Conservation (phyloP, 169 alveolate species). For the Plasmodium sp. region DNA sequence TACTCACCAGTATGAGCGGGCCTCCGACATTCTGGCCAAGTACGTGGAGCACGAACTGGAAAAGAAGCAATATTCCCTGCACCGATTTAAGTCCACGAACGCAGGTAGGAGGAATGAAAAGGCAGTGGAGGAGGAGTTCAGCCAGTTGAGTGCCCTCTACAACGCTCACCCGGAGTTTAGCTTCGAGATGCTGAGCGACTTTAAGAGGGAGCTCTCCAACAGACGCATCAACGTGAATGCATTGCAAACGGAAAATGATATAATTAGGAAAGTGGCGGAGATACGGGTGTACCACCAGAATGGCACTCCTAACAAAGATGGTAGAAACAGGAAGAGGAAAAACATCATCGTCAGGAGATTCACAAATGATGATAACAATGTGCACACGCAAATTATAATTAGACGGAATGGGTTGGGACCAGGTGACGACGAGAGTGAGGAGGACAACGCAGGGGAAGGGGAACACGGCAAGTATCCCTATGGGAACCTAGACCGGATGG, state of each 20-base stretch:
- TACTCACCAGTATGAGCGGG: constrained; percentile 8
- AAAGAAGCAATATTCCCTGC: constrained; percentile 58
- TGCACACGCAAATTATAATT: constrained; percentile 71
- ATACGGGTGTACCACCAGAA: constrained; percentile 24
- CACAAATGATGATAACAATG: constrained; percentile 53
- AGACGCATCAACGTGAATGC: constrained; percentile 1
- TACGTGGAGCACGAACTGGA: constrained; percentile 42
- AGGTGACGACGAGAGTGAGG: not conserved
- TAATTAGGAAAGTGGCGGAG: constrained; percentile 42
- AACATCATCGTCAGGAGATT: constrained; percentile 49
- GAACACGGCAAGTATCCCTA: not conserved
- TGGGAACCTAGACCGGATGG: not conserved
- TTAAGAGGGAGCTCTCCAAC: constrained; percentile 21
- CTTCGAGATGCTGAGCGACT: constrained; percentile 61
- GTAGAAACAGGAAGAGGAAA: constrained; percentile 27
- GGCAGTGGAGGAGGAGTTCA: constrained; percentile 28
- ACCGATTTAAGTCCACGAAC: constrained; percentile 36
- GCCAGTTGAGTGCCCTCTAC: not conserved
- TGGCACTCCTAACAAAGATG: not conserved
- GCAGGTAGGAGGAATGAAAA: constrained; percentile 23
- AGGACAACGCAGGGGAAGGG: not conserved
- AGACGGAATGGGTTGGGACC: constrained; percentile 23
- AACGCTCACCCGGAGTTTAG: constrained; percentile 59
- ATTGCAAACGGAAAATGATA: constrained; percentile 26
- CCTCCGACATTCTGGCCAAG: constrained; percentile 44